These are phyloP conservation scores for Aspergillus sclerotialis DNA, from an alignment of 2,329 filamentous ascomycete genomes.

Conservation along the genomic window DNA sequence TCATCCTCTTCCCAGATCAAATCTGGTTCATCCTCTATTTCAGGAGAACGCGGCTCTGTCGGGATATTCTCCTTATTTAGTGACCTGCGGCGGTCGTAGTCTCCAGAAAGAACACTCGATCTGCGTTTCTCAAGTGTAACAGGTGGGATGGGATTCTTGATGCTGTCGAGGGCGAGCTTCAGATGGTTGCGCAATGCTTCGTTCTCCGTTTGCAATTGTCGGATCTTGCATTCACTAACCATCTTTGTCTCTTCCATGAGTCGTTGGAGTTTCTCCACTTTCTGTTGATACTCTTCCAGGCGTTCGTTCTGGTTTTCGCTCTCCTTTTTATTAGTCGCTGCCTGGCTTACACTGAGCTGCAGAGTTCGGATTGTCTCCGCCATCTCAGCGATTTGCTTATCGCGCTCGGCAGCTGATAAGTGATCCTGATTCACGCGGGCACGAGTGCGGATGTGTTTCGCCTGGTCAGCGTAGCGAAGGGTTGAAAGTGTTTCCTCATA, in stretches of 20 bases:
- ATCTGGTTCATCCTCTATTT: slow-evolving; percentile 25
- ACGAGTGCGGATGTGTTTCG: slow-evolving; percentile 91
- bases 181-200: slow-evolving; percentile 83
- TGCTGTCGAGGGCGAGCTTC: slow-evolving; percentile 72
- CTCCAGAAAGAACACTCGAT: slow-evolving; percentile 34
- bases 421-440: slow-evolving; percentile 95
- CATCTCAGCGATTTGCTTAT: slow-evolving; percentile 92
- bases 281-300: slow-evolving; percentile 88
- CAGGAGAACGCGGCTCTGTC: slow-evolving; percentile 19
- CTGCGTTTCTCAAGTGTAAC: slow-evolving; percentile 27
- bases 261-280: slow-evolving; percentile 82
- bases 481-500: slow-evolving; percentile 97
- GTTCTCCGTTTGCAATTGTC: slow-evolving; percentile 80
- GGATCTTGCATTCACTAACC: slow-evolving; percentile 89
- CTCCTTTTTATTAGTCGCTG: slow-evolving; percentile 65
- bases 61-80: slow-evolving; percentile 36
- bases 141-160: slow-evolving; percentile 82
- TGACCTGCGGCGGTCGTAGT: slow-evolving; percentile 54
- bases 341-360: slow-evolving; percentile 63
- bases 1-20: slow-evolving; percentile 46
- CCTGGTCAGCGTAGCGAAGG: slow-evolving; percentile 92
- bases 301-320: slow-evolving; percentile 71
- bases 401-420: slow-evolving; percentile 83
- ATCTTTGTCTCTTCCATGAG: slow-evolving; percentile 92
- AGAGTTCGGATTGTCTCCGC: slow-evolving; percentile 84